Evolutionary conservation across 208 protist genomes (phyloP), one percentile per base, ranked within the genome.

Genomic region (Wallacemonas collosoma): DNA sequence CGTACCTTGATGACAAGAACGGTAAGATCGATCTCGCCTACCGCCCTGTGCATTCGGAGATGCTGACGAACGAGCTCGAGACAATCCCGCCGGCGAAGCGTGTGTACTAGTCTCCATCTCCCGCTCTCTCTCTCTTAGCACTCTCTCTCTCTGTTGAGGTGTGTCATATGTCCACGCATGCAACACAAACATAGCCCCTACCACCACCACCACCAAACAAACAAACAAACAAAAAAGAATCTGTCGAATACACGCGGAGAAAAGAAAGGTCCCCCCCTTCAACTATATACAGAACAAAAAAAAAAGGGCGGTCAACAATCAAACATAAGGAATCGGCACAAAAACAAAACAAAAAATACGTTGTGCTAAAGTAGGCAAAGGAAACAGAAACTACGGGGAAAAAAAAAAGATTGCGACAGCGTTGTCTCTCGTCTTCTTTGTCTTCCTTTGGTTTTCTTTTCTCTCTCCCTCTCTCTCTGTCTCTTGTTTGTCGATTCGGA

Each of bases 11-110:
- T 80, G 85, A 93, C 61, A 76, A 93, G 40, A 93, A 71, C 67
- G 95, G 93, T 70, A 94, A 98, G 61, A 93, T 98, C 9, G 83
- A 80, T 26, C 85, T 99, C 8, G 90, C 93, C 36, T 99, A 99
- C 88, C 89, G 98, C 71, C 86, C 92, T 6, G 98, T 98, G 51
- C 93, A 98, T 71, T 83, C 80, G 39, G 82, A 98, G 60, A 98
- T 89, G 73, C 75, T 98, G 35, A 97, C 94, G 65, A 97, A 85
- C 75, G 97, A 98, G 79, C 68, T 97, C 11, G 83, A 96, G 61
- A 75, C 68, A 47, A 83, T 98, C 64, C 86, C 89, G 17, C 95
- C 95, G 50, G 87, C 89, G 73, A 97, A 97, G 79, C 83, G 95
- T 71, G 93, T 97, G n/a, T 98, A 98, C 80, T 98, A 97, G 56